These are phyloP conservation scores for Beauveria sp. DNA, from an alignment of 2,329 filamentous ascomycete species.

Conservation along the genomic window DNA sequence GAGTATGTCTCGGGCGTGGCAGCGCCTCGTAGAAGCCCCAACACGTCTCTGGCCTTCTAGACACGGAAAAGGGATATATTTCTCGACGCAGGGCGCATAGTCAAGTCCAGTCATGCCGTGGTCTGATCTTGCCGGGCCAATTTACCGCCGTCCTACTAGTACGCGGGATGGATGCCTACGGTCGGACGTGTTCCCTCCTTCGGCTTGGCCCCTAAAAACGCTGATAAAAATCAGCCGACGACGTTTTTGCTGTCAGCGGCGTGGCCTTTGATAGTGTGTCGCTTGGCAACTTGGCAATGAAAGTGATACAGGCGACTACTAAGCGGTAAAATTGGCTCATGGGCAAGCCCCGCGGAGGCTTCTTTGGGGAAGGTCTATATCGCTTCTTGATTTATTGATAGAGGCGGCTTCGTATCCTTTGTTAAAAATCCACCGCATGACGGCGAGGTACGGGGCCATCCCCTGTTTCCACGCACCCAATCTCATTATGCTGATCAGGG, in stretches of 20 bases:
- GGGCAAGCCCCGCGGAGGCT: neutral
- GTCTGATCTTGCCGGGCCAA: neutral
- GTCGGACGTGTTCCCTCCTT: neutral
- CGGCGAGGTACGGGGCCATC: neutral
- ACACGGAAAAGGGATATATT: neutral
- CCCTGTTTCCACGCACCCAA: neutral
- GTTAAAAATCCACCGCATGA: neutral
- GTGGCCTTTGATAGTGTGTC: neutral
- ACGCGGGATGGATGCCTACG: neutral
- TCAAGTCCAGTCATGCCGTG: neutral
- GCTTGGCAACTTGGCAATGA: neutral
- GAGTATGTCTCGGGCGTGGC: constrained; percentile 4
- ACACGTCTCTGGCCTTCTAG: neutral
- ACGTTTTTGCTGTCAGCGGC: neutral
- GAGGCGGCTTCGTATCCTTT: neutral
- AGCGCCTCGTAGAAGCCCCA: neutral
- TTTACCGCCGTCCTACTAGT: neutral
- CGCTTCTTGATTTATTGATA: neutral
- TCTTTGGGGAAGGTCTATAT: neutral
- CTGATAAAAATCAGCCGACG: neutral
- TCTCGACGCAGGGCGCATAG: neutral
- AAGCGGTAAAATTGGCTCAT: neutral
- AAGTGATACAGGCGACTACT: neutral
- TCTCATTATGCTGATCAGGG: neutral
- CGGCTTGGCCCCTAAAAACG: neutral